Percentiles rank a stretch among this genome's conserved stretches.
These are phyloP conservation scores for Podaxis mareebaensis DNA, from an alignment of 768 basidiomycete species.

Conservation along the genomic window DNA sequence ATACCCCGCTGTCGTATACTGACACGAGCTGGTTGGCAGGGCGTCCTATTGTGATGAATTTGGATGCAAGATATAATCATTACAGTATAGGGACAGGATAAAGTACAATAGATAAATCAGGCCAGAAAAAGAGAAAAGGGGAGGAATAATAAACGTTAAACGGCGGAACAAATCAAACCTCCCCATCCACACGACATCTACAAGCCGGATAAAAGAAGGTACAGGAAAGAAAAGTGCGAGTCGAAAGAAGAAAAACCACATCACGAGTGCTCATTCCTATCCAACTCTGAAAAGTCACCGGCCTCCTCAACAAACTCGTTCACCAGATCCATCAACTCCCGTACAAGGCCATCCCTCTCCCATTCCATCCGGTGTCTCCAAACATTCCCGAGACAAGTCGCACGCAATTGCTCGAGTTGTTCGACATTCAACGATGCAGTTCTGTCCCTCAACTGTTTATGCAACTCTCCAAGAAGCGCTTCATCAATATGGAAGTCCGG, in stretches of 20 bases:
- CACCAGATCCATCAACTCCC: constrained; percentile 57
- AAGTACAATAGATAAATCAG: neutral
- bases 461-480: constrained; percentile 47
- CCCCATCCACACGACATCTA: neutral
- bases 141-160: neutral
- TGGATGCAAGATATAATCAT: neutral
- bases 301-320: constrained; percentile 71
- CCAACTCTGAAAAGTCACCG: constrained; percentile 18
- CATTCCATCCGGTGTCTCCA: constrained; percentile 84
- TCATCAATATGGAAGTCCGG: constrained; percentile 77
- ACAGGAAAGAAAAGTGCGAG: neutral
- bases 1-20: too few species aligned
- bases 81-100: neutral
- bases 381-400: constrained; percentile 74
- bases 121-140: neutral
- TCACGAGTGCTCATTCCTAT: neutral
- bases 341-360: constrained; percentile 71
- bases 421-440: constrained; percentile 76
- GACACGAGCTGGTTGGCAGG: too few species aligned
- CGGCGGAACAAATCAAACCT: neutral
- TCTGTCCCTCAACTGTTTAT: constrained; percentile 44
- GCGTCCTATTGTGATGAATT: too few species aligned
- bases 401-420: constrained; percentile 91
- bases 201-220: neutral
- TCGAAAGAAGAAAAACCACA: neutral